phyloP scores from a whole-genome alignment of 768 basidiomycete species.

The Epithele typhae region DNA sequence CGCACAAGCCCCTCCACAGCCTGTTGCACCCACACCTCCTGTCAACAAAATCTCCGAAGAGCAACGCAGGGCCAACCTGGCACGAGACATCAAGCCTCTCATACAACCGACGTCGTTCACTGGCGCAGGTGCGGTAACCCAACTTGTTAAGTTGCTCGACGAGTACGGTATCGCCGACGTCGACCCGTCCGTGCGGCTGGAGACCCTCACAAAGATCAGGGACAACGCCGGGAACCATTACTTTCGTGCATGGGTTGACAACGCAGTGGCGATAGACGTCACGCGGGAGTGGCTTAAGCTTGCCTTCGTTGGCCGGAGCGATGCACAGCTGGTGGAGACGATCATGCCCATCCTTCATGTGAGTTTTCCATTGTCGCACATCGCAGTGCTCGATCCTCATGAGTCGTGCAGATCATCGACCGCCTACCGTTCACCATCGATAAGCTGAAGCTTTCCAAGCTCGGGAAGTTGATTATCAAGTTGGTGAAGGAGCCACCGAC shows the following conservation, averaged over 20 bases:
- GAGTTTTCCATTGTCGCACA: slow-evolving; percentile 31
- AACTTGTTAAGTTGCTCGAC: slow-evolving; percentile 54
- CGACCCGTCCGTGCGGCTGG: slow-evolving; percentile 58
- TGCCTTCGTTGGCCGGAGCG: slow-evolving; percentile 52
- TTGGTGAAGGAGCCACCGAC: slow-evolving; percentile 71
- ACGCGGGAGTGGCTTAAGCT: slow-evolving; percentile 80
- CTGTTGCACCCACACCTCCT: slow-evolving; percentile 18
- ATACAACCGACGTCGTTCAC: slow-evolving; percentile 58
- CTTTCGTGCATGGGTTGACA: slow-evolving; percentile 83
- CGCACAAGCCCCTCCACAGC: slow-evolving; percentile 29
- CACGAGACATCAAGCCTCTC: slow-evolving; percentile 47
- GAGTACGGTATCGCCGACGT: slow-evolving; percentile 63
- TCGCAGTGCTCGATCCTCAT: no score
- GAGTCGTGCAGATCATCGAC: slow-evolving; percentile 76
- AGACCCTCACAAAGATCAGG: slow-evolving; percentile 76
- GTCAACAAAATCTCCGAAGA: slow-evolving; percentile 33
- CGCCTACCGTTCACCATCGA: slow-evolving; percentile 74
- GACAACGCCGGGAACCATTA: slow-evolving; percentile 85
- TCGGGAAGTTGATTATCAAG: slow-evolving; percentile 77
- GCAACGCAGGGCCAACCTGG: slow-evolving; percentile 53
- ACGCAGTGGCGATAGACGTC: slow-evolving; percentile 67
- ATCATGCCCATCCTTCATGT: slow-evolving; percentile 87
- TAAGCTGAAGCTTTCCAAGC: slow-evolving; percentile 62
- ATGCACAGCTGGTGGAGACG: slow-evolving; percentile 59
- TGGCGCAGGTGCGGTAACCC: slow-evolving; percentile 62